Conservation (phyloP, 106 monocot genomes). For the Acorus gramineus region DNA sequence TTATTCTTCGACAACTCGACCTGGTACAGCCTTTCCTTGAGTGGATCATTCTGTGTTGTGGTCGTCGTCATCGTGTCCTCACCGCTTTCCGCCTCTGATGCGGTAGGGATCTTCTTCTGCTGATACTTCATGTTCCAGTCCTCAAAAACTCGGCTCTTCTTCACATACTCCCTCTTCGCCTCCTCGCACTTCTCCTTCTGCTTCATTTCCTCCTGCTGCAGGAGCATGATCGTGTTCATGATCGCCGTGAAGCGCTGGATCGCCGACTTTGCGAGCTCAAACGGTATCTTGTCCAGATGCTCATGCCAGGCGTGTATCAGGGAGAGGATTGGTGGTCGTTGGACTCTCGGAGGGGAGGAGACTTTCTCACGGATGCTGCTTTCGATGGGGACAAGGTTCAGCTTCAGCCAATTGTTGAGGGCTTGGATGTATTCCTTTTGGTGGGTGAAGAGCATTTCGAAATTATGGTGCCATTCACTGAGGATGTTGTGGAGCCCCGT, state of each 20-base stretch:
- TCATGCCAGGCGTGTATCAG: conserved; percentile 78
- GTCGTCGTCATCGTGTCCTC: conserved; percentile 15
- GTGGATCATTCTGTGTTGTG: conserved; percentile 30
- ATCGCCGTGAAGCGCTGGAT: conserved; percentile 53
- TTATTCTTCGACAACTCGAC: conserved; percentile 39
- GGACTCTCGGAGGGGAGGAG: conserved; percentile 31
- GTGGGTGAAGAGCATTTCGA: conserved; percentile 47
- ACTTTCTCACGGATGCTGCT: conserved; percentile 67
- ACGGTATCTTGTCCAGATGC: conserved; percentile 53
- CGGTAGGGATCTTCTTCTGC: conserved; percentile 6
- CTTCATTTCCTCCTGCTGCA: conserved; percentile 68
- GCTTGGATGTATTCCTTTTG: conserved; percentile 67
- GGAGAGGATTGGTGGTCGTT: conserved; percentile 34
- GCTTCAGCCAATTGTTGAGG: conserved; percentile 60
- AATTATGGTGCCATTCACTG: conserved; percentile 43
- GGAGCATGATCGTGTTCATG: conserved; percentile 30
- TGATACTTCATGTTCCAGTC: conserved; percentile 50
- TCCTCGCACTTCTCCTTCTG: conserved; percentile 53
- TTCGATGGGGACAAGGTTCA: conserved; percentile 70
- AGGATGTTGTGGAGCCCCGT: conserved; percentile 35
- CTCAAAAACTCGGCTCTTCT: conserved; percentile 39
- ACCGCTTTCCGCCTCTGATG: conserved; percentile 3
- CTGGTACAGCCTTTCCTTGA: conserved; percentile 24
- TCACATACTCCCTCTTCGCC: conserved; percentile 22
- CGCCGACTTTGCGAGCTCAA: conserved; percentile 31